phyloP scores from a whole-genome alignment of 2,329 filamentous ascomycete genomes.

The Aspergillus vadensis region DNA sequence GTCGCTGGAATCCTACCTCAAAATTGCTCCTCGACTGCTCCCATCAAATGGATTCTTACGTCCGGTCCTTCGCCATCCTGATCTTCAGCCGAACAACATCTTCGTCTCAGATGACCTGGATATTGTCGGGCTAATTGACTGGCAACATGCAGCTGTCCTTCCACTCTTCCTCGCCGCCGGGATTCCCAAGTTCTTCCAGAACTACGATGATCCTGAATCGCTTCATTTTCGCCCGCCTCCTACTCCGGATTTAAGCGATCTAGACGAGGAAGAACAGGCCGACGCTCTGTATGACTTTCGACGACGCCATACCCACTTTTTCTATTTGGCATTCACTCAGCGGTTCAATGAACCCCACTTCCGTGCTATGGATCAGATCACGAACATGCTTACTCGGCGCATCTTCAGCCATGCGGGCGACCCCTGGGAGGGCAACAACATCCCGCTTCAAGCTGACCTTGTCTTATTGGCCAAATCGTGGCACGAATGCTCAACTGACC shows the following conservation, averaged over 20 bases:
- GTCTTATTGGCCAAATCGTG: slow-evolving; percentile 4
- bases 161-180: slow-evolving; percentile 38
- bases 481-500: slow-evolving; percentile 3
- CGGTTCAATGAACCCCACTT: slow-evolving; percentile 9
- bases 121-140: slow-evolving; percentile 43
- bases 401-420: slow-evolving; percentile 3
- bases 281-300: slow-evolving; percentile 1
- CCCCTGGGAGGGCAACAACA: slow-evolving; percentile 13
- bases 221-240: not conserved
- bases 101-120: slow-evolving; percentile 28
- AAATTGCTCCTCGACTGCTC: not conserved
- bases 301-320: slow-evolving; percentile 10
- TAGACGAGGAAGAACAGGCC: slow-evolving; percentile 4
- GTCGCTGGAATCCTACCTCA: slow-evolving; percentile 6
- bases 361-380: slow-evolving; percentile 3
- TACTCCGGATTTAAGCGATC: not conserved
- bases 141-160: slow-evolving; percentile 39
- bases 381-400: slow-evolving; percentile 5
- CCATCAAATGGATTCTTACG: not conserved
- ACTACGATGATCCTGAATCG: slow-evolving; percentile 27
- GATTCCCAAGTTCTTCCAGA: slow-evolving; percentile 41
- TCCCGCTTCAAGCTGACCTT: slow-evolving; percentile 3
- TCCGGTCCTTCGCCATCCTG: slow-evolving; percentile 4
- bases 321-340: slow-evolving; percentile 10
- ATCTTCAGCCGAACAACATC: slow-evolving; percentile 14